phyloP scores from a whole-genome alignment of 148 eudicot species.

The Rheum nobile region DNA sequence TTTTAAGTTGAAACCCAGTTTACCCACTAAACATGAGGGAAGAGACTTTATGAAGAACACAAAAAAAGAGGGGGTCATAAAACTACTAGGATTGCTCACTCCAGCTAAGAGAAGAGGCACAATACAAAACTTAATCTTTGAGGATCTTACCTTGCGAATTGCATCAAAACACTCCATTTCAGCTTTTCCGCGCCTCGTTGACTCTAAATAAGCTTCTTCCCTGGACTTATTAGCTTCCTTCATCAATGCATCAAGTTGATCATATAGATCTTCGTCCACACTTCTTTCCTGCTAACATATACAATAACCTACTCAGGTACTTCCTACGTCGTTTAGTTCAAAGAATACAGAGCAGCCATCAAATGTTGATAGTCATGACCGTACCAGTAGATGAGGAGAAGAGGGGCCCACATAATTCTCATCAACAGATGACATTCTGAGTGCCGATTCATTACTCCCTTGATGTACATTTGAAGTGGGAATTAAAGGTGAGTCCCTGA shows the following conservation, averaged over 20 bases:
- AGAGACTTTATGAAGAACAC: not conserved
- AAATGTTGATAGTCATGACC: not conserved
- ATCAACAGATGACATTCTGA: not conserved
- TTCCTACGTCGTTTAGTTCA: not conserved
- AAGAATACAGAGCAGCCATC: not conserved
- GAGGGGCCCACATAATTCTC: not conserved
- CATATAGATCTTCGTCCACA: conserved; percentile 37
- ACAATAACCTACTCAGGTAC: not conserved
- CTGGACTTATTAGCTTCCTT: conserved; percentile 48
- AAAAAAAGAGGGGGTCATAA: not conserved
- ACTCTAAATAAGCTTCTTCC: conserved; percentile 64
- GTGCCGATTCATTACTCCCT: not conserved
- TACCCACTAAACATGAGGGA: not conserved
- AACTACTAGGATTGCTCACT: not conserved
- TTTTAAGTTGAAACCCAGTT: not conserved
- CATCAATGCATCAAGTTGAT: conserved; percentile 54
- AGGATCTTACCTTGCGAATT: conserved; percentile 40
- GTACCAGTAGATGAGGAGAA: not conserved
- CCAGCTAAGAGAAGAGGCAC: not conserved
- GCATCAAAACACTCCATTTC: conserved; percentile 60
- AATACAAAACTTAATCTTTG: not conserved
- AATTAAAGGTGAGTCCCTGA: conserved; percentile 11
- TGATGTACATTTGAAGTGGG: not conserved
- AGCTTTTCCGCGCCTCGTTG: conserved; percentile 54
- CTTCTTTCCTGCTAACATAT: conserved; percentile 35